Evolutionary conservation across 768 basidiomycete genomes (phyloP).

Genomic region (Udeniomyces megalosporus): DNA sequence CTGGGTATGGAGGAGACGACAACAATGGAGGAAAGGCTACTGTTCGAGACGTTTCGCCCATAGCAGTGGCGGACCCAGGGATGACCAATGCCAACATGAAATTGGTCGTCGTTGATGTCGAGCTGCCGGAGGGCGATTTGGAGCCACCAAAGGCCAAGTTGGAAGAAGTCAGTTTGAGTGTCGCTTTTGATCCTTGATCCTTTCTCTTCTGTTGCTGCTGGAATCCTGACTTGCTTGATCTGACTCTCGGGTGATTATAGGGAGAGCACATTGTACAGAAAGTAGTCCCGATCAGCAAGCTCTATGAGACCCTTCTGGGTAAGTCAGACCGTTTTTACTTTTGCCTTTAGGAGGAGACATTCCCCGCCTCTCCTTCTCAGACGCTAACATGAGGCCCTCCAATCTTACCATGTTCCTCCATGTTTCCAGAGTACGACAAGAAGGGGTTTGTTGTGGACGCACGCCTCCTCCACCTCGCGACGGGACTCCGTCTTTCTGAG

Average conservation of each 20-base stretch:
- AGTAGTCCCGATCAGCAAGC: not conserved
- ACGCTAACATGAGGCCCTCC: not conserved
- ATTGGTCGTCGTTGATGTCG: conserved; percentile 9
- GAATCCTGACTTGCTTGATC: too few relatives aligned
- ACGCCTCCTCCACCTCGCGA: conserved; percentile 4
- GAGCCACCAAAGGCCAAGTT: conserved; percentile 8
- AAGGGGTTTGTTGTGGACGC: conserved; percentile 7
- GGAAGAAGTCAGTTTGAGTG: not conserved
- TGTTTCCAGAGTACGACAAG: not conserved
- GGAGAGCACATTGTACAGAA: conserved; percentile 15
- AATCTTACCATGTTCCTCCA: not conserved
- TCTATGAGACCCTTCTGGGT: not conserved
- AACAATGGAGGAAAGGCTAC: not conserved
- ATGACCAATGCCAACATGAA: conserved; percentile 17
- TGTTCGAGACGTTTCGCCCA: not conserved
- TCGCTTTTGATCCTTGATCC: too few relatives aligned
- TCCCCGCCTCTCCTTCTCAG: not conserved
- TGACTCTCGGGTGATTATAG: not conserved
- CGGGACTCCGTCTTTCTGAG: too few relatives aligned
- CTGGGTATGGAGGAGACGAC: not conserved
- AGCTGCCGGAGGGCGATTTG: not conserved
- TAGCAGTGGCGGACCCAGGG: conserved; percentile 1
- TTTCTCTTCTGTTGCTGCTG: too few relatives aligned
- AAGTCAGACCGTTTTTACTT: not conserved
- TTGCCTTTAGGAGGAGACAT: too few relatives aligned